Percentiles rank a stretch among this genome's conserved stretches.
phyloP scores from a whole-genome alignment of 208 protist species.

The Leishmania arabica region DNA sequence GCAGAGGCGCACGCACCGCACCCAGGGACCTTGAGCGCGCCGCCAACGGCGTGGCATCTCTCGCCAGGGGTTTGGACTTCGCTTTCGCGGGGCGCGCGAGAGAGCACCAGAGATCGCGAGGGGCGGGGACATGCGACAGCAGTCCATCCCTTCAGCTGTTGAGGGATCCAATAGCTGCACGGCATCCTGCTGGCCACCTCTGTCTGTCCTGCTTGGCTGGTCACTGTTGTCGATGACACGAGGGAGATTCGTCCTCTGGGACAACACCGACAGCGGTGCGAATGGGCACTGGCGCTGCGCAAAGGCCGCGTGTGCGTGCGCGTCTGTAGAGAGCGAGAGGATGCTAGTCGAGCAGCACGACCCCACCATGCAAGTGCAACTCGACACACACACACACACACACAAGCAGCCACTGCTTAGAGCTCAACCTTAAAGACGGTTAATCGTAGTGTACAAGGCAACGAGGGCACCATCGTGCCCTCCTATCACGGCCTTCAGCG shows the following conservation, averaged over 20 bases:
- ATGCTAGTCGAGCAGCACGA: not conserved
- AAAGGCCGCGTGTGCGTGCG: not conserved
- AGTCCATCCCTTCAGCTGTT: not conserved
- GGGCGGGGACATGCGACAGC: not conserved
- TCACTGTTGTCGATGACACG: not conserved
- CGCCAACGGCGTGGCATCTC: not conserved
- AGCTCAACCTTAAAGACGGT: not conserved
- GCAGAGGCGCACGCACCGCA: not conserved
- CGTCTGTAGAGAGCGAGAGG: not conserved
- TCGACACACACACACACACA: not conserved
- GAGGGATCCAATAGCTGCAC: not conserved
- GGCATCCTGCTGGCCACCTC: not conserved
- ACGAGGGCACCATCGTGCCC: not conserved
- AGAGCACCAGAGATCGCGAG: not conserved
- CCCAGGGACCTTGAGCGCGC: not conserved
- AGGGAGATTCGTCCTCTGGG: not conserved
- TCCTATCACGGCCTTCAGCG: not conserved
- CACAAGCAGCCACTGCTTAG: not conserved
- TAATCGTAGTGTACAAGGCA: not conserved
- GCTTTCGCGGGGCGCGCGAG: not conserved
- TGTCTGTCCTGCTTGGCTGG: not conserved
- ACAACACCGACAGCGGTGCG: not conserved
- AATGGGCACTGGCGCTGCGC: not conserved
- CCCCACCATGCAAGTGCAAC: not conserved
- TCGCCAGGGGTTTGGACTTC: no score